Base-by-base conservation (phyloP, 2,329 filamentous ascomycete species). In the Boeremia exigua region DNA sequence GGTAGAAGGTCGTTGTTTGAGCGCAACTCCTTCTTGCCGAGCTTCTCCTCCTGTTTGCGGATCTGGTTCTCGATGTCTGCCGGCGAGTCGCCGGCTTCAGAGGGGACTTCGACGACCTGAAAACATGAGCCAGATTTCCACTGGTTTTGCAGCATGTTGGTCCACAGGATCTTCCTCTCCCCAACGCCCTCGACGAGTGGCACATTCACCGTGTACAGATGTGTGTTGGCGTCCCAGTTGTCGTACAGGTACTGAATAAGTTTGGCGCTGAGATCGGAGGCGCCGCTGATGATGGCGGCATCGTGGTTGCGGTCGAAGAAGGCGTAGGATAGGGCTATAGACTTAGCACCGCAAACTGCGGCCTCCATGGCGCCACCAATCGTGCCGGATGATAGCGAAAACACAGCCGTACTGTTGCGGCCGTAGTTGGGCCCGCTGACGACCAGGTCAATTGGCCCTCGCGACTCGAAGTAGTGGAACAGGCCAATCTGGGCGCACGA, bases 171-270 rank as follows among this genome's bases (percentile, higher is more conserved):
- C 77, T 90, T 92, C 49, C 84, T 82, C 15, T 79, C 73, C 63
- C 88, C 88, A 1, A 97, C 86, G 6, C 87, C 88, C 56, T 90
- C 88, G 12, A 95, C 83, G 10, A 98, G 80, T 17, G 95, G 94
- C 8, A 98, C 89, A 71, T 98, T 98, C 65, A 98, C 87, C 43
- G 85, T 90, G 75, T 96, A 98, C n/a, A 98, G 78, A 70, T 96
- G 91, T 5, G 91, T 87, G 56, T 82, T 83, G 81, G 59, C 19
- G 25, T 74, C 85, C 89, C 91, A 96, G 70, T 92, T 89, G 44
- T 83, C 81, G 65, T 84, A 87, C 6, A 99, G 81, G 59, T 91
- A 85, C 74, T 96, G 89, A 60, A 96, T 88, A 23, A 98, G 82
- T 60, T 83, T 84, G 23, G 95, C 88, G 23, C 88, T 86, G 65